These are phyloP conservation scores for Aspergillus puulaauensis DNA, from an alignment of 2,329 filamentous ascomycete species.

Conservation along the genomic window DNA sequence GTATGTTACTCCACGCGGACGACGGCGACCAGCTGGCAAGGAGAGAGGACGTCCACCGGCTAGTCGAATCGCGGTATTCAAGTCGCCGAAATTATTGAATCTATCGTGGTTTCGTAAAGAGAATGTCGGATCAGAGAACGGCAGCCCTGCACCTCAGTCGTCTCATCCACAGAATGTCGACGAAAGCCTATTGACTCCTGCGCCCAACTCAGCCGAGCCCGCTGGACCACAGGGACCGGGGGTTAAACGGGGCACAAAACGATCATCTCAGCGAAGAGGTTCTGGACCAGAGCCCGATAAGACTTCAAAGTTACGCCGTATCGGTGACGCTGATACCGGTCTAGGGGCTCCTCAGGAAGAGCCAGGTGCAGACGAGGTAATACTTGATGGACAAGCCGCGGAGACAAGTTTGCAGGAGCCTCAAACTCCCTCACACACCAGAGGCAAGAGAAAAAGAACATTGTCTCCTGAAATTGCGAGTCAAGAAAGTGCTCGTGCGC, in stretches of 20 bases:
- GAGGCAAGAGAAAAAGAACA: neutral
- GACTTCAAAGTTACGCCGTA: slow-evolving; percentile 20
- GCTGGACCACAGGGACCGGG: neutral
- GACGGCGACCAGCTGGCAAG: slow-evolving; percentile 38
- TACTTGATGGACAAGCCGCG: neutral
- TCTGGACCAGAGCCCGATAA: slow-evolving; percentile 1
- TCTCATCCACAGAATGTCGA: neutral
- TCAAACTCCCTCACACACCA: neutral
- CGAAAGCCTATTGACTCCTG: neutral
- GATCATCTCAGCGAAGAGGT: slow-evolving; percentile 3
- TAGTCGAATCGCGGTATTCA: slow-evolving; percentile 43
- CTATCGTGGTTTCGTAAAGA: slow-evolving; percentile 38
- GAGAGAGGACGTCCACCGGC: slow-evolving; percentile 38
- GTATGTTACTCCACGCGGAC: slow-evolving; percentile 41
- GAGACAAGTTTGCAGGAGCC: neutral
- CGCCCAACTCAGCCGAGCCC: too few relatives aligned
- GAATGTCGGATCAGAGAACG: slow-evolving; percentile 1
- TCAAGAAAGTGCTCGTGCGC: neutral
- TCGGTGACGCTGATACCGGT: slow-evolving; percentile 3
- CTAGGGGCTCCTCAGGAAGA: neutral
- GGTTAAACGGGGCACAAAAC: slow-evolving; percentile 12
- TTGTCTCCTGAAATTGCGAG: slow-evolving; percentile 1
- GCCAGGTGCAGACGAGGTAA: neutral
- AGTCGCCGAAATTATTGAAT: slow-evolving; percentile 29
- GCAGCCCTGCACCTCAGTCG: neutral